A percentile compares a stretch with the other conserved stretches of the same genome.
These are phyloP conservation scores for Isoetes taiwanensis DNA, from an alignment of 75 land plant species.

Conservation along the genomic window DNA sequence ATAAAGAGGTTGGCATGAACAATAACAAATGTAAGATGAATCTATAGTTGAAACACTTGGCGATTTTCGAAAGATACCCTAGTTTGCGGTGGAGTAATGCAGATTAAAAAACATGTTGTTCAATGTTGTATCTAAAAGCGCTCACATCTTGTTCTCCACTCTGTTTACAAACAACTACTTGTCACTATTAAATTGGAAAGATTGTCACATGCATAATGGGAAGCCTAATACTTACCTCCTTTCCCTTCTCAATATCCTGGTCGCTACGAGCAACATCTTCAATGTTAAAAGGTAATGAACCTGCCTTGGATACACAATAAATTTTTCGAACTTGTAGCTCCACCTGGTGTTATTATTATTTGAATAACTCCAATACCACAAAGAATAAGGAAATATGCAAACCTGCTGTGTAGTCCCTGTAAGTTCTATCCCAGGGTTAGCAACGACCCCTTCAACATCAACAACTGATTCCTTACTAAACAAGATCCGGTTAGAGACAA, in stretches of 20 bases:
- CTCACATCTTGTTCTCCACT: slow-evolving; percentile 56
- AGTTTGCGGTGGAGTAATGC: slow-evolving; percentile 86
- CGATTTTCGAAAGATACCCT: slow-evolving; percentile 63
- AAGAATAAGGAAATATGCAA: too few species aligned
- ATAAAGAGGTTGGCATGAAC: too few species aligned
- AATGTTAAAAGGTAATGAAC: slow-evolving; percentile 55
- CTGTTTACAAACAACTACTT: slow-evolving; percentile 26
- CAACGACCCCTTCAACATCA: slow-evolving; percentile 61
- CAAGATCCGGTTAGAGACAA: too few species aligned
- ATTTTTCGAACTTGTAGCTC: slow-evolving; percentile 62
- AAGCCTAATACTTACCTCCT: slow-evolving; percentile 35
- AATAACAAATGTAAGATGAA: background rate
- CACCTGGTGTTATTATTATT: slow-evolving; percentile 27
- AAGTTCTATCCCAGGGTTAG: slow-evolving; percentile 42
- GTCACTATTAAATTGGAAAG: too few species aligned
- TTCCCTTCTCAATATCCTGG: slow-evolving; percentile 53
- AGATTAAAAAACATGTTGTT: slow-evolving; percentile 70
- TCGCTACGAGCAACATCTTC: slow-evolving; percentile 95
- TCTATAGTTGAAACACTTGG: slow-evolving; percentile 51
- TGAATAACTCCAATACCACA: too few species aligned
- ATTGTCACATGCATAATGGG: too few species aligned
- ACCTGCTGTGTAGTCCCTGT: slow-evolving; percentile 82
- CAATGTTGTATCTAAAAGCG: slow-evolving; percentile 75
- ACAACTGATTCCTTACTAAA: slow-evolving; percentile 65
- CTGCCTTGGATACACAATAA: slow-evolving; percentile 51